phyloP scores from a whole-genome alignment of 2,329 filamentous ascomycete genomes.

The Lecanosticta acicola region DNA sequence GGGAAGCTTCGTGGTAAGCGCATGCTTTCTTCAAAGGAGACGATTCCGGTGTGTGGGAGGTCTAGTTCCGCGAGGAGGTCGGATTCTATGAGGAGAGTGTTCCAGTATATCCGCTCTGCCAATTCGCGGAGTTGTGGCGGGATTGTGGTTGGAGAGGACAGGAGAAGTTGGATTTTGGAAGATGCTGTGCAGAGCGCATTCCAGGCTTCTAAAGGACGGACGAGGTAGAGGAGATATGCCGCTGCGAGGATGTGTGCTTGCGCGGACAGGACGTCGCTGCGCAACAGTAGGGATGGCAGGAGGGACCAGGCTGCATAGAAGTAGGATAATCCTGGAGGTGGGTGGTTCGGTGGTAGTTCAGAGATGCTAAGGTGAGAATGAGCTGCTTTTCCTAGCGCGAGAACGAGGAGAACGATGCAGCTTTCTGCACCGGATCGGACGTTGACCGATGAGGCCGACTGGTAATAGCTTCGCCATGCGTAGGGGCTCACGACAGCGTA shows the following conservation, averaged over 20 bases:
- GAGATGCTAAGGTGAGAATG: conserved; percentile 67
- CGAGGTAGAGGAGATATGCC: conserved; percentile 76
- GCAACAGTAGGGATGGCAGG: conserved; percentile 71
- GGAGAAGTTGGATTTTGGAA: conserved; percentile 72
- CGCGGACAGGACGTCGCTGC: conserved; percentile 69
- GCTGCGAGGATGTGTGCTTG: conserved; percentile 77
- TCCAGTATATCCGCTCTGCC: conserved; percentile 77
- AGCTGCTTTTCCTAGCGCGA: conserved; percentile 72
- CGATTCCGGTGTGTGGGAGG: conserved; percentile 74
- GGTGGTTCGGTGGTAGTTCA: conserved; percentile 60
- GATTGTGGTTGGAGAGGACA: conserved; percentile 67
- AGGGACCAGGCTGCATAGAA: conserved; percentile 76
- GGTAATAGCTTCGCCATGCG: conserved; percentile 71
- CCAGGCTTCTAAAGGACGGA: conserved; percentile 78
- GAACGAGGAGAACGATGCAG: conserved; percentile 72
- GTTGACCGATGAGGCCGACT: conserved; percentile 68
- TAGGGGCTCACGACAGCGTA: conserved; percentile 81
- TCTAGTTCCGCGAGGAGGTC: conserved; percentile 75
- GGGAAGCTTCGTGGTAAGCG: conserved; percentile 73
- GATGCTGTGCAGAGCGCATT: conserved; percentile 61
- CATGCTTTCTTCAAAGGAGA: conserved; percentile 75
- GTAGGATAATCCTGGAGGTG: conserved; percentile 70
- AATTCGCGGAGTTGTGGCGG: conserved; percentile 66
- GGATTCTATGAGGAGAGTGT: conserved; percentile 70
- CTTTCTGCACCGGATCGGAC: conserved; percentile 76